Evolutionary conservation across 2,329 filamentous ascomycete genomes (phyloP).

Genomic region (Sphaerulina vaccinii): DNA sequence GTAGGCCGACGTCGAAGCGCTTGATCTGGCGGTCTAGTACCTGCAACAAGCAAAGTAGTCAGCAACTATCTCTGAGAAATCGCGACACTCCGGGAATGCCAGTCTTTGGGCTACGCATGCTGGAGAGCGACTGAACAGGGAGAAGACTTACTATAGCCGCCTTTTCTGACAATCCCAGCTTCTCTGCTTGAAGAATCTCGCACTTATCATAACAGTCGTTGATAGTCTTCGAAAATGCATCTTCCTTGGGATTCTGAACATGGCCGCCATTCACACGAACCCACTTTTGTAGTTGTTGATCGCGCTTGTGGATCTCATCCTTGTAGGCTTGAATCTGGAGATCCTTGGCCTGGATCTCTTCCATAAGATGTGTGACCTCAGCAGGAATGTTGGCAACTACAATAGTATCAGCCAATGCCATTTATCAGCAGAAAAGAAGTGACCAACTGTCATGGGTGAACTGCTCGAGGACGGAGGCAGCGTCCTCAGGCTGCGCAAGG

Average conservation of each 20-base stretch:
- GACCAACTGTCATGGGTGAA: slow-evolving; percentile 66
- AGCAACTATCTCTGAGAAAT: no score
- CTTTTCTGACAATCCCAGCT: slow-evolving; percentile 68
- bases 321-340: slow-evolving; percentile 67
- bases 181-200: slow-evolving; percentile 71
- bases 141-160: no score
- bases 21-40: slow-evolving; percentile 65
- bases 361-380: slow-evolving; percentile 78
- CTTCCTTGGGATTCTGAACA: slow-evolving; percentile 72
- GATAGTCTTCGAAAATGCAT: slow-evolving; percentile 64
- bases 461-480: slow-evolving; percentile 72
- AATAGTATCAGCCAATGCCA: background rate
- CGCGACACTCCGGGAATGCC: no score
- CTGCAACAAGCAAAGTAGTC: no score
- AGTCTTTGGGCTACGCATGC: no score
- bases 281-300: slow-evolving; percentile 75
- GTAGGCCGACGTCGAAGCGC: slow-evolving; percentile 60
- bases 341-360: slow-evolving; percentile 80
- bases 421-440: background rate
- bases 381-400: slow-evolving; percentile 74
- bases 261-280: slow-evolving; percentile 75
- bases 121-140: no score
- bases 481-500: slow-evolving; percentile 56
- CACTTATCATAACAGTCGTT: slow-evolving; percentile 66
- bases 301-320: slow-evolving; percentile 67